A percentile compares a stretch with the other conserved stretches of the same genome.
phyloP scores from a whole-genome alignment of 1,284 basidiomycete species.

The Nidula niveotomentosa region DNA sequence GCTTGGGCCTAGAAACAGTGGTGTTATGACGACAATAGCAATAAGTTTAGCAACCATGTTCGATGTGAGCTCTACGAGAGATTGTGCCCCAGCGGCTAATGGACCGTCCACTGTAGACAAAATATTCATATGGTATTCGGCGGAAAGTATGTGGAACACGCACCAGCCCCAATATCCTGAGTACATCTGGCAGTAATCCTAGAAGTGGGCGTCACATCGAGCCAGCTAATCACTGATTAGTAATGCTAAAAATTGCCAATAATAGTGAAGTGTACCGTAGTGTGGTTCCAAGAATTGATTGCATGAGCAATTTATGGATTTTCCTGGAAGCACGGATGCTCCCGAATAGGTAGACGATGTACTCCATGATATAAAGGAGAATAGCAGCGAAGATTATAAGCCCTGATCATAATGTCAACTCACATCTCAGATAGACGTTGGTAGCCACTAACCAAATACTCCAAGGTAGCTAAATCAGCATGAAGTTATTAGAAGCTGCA shows the following conservation, averaged over 20 bases:
- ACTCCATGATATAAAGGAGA: constrained; percentile 21
- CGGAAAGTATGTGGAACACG: neutral
- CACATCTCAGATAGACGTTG: neutral
- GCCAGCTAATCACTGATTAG: constrained; percentile 33
- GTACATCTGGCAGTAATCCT: constrained; percentile 56
- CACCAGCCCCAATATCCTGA: constrained; percentile 43
- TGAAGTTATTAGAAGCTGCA: neutral
- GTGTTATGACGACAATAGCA: constrained; percentile 28
- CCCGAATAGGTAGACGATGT: constrained; percentile 33
- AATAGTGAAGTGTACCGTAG: constrained; percentile 14
- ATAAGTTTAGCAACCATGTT: constrained; percentile 29
- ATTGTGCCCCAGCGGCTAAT: neutral
- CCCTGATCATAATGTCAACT: neutral
- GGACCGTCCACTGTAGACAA: neutral
- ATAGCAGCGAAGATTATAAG: constrained; percentile 12
- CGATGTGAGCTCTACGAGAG: constrained; percentile 16
- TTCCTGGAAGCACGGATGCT: constrained; percentile 36
- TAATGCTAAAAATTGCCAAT: constrained; percentile 39
- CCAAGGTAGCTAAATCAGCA: neutral
- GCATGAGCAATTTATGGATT: constrained; percentile 38
- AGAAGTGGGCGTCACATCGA: constrained; percentile 55
- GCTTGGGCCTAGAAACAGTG: constrained; percentile 29
- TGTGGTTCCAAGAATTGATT: constrained; percentile 45
- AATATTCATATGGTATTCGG: neutral
- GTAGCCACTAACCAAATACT: neutral